phyloP scores from a whole-genome alignment of 371 early-diverging fungal species.

The Batkoa obscura region DNA sequence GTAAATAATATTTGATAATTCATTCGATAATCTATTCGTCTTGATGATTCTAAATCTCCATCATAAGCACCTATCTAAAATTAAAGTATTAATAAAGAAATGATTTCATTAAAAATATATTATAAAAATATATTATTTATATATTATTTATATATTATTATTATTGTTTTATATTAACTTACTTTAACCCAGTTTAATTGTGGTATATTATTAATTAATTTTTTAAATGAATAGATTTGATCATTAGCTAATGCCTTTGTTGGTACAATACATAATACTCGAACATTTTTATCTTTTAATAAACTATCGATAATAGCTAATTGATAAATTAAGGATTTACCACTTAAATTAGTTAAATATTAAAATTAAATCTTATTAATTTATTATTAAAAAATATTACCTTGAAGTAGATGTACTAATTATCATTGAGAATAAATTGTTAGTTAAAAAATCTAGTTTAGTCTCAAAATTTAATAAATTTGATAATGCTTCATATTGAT shows the following conservation, averaged over 20 bases:
- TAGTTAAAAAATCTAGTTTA: too few relatives aligned
- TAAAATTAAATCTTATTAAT: too few relatives aligned
- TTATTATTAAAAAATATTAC: too few relatives aligned
- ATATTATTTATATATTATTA: background rate
- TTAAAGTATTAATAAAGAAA: too few relatives aligned
- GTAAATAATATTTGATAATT: slow-evolving; percentile 40
- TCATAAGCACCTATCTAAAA: slow-evolving; percentile 18
- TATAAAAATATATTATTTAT: too few relatives aligned
- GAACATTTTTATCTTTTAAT: slow-evolving; percentile 13
- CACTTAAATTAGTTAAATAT: slow-evolving; percentile 17
- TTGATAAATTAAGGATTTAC: slow-evolving; percentile 64
- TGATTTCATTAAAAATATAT: too few relatives aligned
- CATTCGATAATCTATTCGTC: slow-evolving; percentile 23
- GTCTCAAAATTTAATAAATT: too few relatives aligned
- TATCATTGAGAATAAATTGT: too few relatives aligned
- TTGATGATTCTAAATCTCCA: slow-evolving; percentile 23
- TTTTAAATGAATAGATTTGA: slow-evolving; percentile 16
- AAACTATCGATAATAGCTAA: slow-evolving; percentile 35
- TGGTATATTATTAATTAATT: background rate
- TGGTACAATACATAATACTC: slow-evolving; percentile 40
- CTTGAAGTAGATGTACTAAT: too few relatives aligned
- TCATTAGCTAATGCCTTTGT: slow-evolving; percentile 69
- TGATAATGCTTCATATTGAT: too few relatives aligned
- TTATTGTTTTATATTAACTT: slow-evolving; percentile 5
- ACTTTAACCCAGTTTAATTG: background rate